Conservation (phyloP, 805 yeast genomes). For the Wickerhamomyces tratensis region DNA sequence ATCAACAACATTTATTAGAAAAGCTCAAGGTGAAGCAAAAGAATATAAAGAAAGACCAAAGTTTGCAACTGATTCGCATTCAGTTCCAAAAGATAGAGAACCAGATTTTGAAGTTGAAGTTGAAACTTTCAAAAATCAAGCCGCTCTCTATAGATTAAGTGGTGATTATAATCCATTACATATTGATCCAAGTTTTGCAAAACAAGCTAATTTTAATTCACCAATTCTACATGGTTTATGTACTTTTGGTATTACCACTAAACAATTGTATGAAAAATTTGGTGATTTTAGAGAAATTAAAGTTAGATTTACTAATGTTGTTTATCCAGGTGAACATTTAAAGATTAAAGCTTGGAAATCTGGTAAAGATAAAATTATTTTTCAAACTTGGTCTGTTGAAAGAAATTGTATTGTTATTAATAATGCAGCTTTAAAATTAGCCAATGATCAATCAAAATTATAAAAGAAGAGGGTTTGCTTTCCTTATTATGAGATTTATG, state of each 20-base stretch:
- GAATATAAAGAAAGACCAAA: conserved; percentile 36
- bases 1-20: conserved; percentile 77
- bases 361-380: conserved; percentile 43
- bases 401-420: conserved; percentile 72
- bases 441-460: conserved; percentile 20
- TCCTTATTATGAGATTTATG: too few species aligned
- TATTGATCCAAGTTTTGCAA: conserved; percentile 86
- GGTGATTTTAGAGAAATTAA: conserved; percentile 81
- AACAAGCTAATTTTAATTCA: conserved; percentile 70
- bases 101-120: conserved; percentile 62
- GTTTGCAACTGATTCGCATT: conserved; percentile 56
- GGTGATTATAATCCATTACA: conserved; percentile 96
- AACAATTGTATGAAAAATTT: conserved; percentile 65
- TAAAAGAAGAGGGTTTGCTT: conserved; percentile 3
- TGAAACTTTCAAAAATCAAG: conserved; percentile 61
- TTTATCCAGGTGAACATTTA: conserved; percentile 90
- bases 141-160: conserved; percentile 81
- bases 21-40: conserved; percentile 45
- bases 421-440: conserved; percentile 74
- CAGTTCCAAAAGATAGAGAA: conserved; percentile 40
- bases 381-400: conserved; percentile 76
- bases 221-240: conserved; percentile 95
- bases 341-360: conserved; percentile 78
- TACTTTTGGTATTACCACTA: conserved; percentile 73
- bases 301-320: conserved; percentile 84